Conservation (phyloP, 192 early-diverging fungal genomes). For the Backusella tuberculispora region DNA sequence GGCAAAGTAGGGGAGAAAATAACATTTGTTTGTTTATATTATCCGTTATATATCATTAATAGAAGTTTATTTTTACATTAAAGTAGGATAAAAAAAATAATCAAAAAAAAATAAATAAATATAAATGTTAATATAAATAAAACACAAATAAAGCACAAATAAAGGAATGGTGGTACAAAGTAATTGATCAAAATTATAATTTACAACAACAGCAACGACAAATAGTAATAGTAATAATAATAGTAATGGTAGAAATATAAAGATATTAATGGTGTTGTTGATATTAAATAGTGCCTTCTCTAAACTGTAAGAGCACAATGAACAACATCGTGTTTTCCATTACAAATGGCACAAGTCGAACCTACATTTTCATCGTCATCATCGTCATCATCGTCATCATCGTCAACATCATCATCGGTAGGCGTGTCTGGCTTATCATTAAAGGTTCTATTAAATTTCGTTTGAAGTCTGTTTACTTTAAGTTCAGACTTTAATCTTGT, state of each 20-base stretch:
- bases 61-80: too few species aligned
- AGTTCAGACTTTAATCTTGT: slow-evolving; percentile 16
- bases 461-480: background rate
- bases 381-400: background rate
- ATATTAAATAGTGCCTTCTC: background rate
- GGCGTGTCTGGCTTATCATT: background rate
- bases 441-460: background rate
- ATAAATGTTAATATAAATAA: background rate
- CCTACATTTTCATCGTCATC: background rate
- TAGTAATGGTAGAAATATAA: background rate
- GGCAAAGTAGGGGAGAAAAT: background rate
- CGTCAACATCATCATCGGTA: background rate
- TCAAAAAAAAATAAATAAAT: background rate
- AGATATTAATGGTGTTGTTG: too few species aligned
- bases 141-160: background rate
- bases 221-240: background rate
- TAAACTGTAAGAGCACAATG: background rate
- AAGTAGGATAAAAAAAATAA: too few species aligned
- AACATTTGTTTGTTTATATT: background rate
- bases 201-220: background rate
- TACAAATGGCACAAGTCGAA: background rate
- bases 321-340: slow-evolving; percentile 5
- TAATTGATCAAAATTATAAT: slow-evolving; percentile 14
- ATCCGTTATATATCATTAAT: too few species aligned
- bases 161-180: background rate